Percentiles rank a stretch among this genome's conserved stretches.
phyloP scores from a whole-genome alignment of 1,284 basidiomycete genomes.

The Leccinum idahoense region DNA sequence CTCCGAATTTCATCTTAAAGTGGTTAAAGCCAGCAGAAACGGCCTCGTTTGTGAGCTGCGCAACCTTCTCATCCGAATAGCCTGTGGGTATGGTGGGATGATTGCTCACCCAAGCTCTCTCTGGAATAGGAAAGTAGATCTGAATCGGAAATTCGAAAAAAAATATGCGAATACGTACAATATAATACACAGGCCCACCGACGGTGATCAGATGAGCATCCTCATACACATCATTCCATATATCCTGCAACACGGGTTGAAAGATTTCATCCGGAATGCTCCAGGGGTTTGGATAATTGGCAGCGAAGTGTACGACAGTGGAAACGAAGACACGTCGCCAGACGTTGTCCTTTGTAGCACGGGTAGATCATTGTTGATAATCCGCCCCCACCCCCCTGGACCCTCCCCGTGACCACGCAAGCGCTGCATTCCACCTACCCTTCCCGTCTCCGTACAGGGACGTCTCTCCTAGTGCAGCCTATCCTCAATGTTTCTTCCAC shows the following conservation, averaged over 20 bases:
- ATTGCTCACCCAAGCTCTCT: slow-evolving; percentile 50
- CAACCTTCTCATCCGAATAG: slow-evolving; percentile 90
- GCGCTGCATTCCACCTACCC: slow-evolving; percentile 83
- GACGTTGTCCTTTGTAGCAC: too few species aligned
- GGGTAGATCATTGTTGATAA: slow-evolving; percentile 19
- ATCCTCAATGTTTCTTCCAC: slow-evolving; percentile 44
- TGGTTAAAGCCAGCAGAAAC: slow-evolving; percentile 87
- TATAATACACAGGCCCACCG: too few species aligned
- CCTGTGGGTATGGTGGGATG: slow-evolving; percentile 12
- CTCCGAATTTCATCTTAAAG: slow-evolving; percentile 98
- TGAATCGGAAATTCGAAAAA: too few species aligned
- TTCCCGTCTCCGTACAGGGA: slow-evolving; percentile 86
- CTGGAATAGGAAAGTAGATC: too few species aligned
- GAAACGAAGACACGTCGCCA: too few species aligned
- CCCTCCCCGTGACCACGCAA: slow-evolving; percentile 61
- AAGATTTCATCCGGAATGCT: too few species aligned
- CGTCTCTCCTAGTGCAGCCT: slow-evolving; percentile 90
- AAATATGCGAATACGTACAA: too few species aligned
- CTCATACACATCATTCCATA: too few species aligned
- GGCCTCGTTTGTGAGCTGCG: slow-evolving; percentile 80
- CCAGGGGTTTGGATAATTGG: too few species aligned
- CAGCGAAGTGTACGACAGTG: too few species aligned
- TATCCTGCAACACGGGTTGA: too few species aligned
- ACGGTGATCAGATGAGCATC: too few species aligned
- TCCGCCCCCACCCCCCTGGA: slow-evolving; percentile 38